Evolutionary conservation across 73 alveolate genomes (phyloP).

Genomic region (Blepharisma japonicum): DNA sequence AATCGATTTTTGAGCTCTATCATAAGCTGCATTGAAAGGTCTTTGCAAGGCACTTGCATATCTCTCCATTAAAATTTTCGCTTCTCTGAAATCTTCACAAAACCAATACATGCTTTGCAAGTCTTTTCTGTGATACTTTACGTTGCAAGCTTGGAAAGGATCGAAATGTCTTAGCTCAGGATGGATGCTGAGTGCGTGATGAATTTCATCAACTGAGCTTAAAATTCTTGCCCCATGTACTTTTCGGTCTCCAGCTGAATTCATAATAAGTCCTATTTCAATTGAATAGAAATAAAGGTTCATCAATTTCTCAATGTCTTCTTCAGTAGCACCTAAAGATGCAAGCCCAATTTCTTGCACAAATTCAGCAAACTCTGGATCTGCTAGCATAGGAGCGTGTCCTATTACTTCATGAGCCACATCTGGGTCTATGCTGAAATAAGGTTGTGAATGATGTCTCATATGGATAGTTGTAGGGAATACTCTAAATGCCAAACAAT

Average conservation of each 20-base stretch:
- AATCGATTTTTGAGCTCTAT: not conserved
- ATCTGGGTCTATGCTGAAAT: slow-evolving; percentile 8
- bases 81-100: slow-evolving; percentile 40
- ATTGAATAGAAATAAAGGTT: slow-evolving; percentile 74
- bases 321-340: slow-evolving; percentile 78
- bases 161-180: slow-evolving; percentile 22
- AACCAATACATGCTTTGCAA: slow-evolving; percentile 42
- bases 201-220: slow-evolving; percentile 67
- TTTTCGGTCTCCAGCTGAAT: slow-evolving; percentile 47
- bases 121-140: slow-evolving; percentile 26
- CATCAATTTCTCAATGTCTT: slow-evolving; percentile 64
- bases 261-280: slow-evolving; percentile 43
- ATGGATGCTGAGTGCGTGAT: slow-evolving; percentile 31
- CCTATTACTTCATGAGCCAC: slow-evolving; percentile 76
- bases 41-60: slow-evolving; percentile 1
- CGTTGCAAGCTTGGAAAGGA: slow-evolving; percentile 18
- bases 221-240: slow-evolving; percentile 85
- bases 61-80: not conserved
- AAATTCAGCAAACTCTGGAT: slow-evolving; percentile 75
- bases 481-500: slow-evolving; percentile 17
- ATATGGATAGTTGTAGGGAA: not conserved
- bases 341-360: slow-evolving; percentile 73
- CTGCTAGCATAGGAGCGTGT: slow-evolving; percentile 86
- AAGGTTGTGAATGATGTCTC: slow-evolving; percentile 26
- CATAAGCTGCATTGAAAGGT: slow-evolving; percentile 10